Evolutionary conservation across 306 rosid species (phyloP).

Genomic region (Trifolium dubium): DNA sequence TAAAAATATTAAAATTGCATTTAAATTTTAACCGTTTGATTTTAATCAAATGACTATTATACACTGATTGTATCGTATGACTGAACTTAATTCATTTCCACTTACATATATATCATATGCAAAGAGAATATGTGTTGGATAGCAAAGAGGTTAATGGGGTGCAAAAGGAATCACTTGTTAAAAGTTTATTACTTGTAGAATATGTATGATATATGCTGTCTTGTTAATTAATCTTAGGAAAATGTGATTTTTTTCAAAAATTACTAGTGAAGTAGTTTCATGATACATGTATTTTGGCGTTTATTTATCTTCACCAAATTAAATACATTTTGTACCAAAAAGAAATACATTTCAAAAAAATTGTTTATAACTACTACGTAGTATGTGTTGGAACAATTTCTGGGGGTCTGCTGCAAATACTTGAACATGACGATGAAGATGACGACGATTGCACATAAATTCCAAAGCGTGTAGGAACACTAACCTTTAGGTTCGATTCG

Average conservation of each 20-base stretch:
- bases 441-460: too few relatives aligned
- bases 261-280: background rate
- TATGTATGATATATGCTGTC: slow-evolving; percentile 47
- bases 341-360: background rate
- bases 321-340: background rate
- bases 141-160: slow-evolving; percentile 51
- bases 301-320: background rate
- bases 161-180: slow-evolving; percentile 54
- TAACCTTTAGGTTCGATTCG: too few relatives aligned
- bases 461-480: too few relatives aligned
- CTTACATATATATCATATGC: slow-evolving; percentile 35
- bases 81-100: too few relatives aligned
- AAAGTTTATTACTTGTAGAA: slow-evolving; percentile 56
- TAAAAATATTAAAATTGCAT: too few relatives aligned
- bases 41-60: too few relatives aligned
- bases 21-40: too few relatives aligned
- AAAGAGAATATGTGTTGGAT: slow-evolving; percentile 53
- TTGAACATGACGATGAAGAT: too few relatives aligned
- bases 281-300: background rate
- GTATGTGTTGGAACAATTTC: too few relatives aligned
- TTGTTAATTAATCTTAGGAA: slow-evolving; percentile 3
- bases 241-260: too few relatives aligned
- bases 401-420: too few relatives aligned
- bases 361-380: background rate
- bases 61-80: too few relatives aligned